phyloP scores from a whole-genome alignment of 2,329 filamentous ascomycete genomes.

The Cryphonectria nitschkei region DNA sequence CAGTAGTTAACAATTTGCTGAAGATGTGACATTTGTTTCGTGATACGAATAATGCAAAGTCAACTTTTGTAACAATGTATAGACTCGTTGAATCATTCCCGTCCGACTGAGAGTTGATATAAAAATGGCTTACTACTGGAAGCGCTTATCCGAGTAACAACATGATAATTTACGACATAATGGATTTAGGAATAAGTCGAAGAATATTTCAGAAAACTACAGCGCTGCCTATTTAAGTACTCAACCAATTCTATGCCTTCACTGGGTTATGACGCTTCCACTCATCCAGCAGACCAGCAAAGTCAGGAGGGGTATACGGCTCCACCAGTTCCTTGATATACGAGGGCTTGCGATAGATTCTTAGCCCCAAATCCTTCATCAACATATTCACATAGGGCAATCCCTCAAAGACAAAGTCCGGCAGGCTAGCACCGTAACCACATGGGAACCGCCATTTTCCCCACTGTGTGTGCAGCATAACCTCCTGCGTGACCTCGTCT shows the following conservation, averaged over 20 bases:
- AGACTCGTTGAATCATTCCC: no score
- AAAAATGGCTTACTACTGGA: background rate
- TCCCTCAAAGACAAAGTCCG: slow-evolving; percentile 64
- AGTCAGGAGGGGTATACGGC: slow-evolving; percentile 32
- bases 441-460: slow-evolving; percentile 56
- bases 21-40: background rate
- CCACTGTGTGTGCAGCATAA: slow-evolving; percentile 57
- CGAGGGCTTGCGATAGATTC: slow-evolving; percentile 29
- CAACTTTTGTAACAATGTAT: background rate
- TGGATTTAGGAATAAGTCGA: background rate
- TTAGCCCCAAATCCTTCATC: slow-evolving; percentile 31
- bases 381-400: slow-evolving; percentile 53
- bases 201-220: background rate
- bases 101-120: no score
- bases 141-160: background rate
- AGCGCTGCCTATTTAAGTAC: no score
- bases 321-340: slow-evolving; percentile 27
- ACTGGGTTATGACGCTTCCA: slow-evolving; percentile 31
- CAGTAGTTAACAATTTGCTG: background rate
- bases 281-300: slow-evolving; percentile 35
- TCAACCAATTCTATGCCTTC: slow-evolving; percentile 11
- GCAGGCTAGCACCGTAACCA: slow-evolving; percentile 54
- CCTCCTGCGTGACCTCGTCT: slow-evolving; percentile 44
- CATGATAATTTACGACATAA: background rate
- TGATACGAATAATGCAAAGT: background rate